A percentile compares a stretch with the other conserved stretches of the same genome.
phyloP scores from a whole-genome alignment of 352 stramenopile species.

The Phytopythium chamaehyphon region DNA sequence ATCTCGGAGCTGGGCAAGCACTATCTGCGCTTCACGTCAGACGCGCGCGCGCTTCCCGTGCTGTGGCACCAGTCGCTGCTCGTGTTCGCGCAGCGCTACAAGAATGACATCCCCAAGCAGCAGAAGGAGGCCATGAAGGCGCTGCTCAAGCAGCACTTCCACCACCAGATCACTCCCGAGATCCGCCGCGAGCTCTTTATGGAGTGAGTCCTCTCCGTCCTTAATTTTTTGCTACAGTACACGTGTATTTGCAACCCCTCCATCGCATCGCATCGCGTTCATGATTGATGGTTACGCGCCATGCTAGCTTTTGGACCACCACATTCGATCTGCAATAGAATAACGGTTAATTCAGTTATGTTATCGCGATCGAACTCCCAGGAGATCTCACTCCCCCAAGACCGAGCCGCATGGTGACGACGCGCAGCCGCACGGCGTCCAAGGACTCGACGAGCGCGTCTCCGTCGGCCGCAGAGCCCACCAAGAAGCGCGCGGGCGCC shows the following conservation, averaged over 20 bases:
- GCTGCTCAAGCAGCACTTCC: constrained; percentile 87
- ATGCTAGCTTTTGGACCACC: too few relatives aligned
- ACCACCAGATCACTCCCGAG: constrained; percentile 98
- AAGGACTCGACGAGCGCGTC: constrained; percentile 11
- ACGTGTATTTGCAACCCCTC: not conserved
- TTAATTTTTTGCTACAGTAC: too few relatives aligned
- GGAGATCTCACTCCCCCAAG: too few relatives aligned
- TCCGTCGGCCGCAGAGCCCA: constrained; percentile 14
- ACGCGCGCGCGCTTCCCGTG: constrained; percentile 91
- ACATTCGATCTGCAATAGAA: too few relatives aligned
- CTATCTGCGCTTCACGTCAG: constrained; percentile 92
- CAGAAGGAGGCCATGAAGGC: constrained; percentile 94
- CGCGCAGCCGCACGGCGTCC: constrained; percentile 39
- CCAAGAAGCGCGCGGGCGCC: constrained; percentile 22
- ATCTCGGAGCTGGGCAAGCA: constrained; percentile 96
- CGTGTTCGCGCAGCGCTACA: constrained; percentile 98
- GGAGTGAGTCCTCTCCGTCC: constrained; percentile 28
- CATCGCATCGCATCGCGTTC: too few relatives aligned
- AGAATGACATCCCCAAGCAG: constrained; percentile 94
- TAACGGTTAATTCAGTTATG: too few relatives aligned
- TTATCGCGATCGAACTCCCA: too few relatives aligned
- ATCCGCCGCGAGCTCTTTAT: constrained; percentile 96
- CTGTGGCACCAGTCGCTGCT: constrained; percentile 99
- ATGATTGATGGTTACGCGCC: too few relatives aligned
- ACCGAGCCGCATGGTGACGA: constrained; percentile 42